Percentiles rank a stretch among this genome's conserved stretches.
These are phyloP conservation scores for Coprinopsis cinerea DNA, from an alignment of 768 basidiomycete species.

Conservation along the genomic window DNA sequence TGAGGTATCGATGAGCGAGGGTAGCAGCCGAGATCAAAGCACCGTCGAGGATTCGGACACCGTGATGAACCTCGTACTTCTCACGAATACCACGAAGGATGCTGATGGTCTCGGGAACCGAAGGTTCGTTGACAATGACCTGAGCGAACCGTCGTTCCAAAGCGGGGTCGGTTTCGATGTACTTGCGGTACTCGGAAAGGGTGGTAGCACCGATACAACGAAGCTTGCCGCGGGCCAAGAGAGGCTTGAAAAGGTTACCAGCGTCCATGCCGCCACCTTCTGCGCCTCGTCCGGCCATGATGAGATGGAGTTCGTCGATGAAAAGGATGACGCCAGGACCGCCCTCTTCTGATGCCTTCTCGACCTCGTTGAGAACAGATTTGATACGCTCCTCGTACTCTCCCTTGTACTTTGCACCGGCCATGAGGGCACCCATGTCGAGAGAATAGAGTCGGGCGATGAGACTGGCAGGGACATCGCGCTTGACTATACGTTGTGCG, in stretches of 20 bases:
- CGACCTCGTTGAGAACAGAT: constrained; percentile 85
- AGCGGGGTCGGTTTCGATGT: constrained; percentile 90
- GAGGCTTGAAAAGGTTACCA: constrained; percentile 86
- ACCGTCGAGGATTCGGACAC: constrained; percentile 82
- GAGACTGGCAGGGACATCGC: constrained; percentile 78
- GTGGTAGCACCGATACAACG: constrained; percentile 87
- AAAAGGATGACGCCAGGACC: constrained; percentile 84
- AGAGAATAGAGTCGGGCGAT: constrained; percentile 76
- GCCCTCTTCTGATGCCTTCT: constrained; percentile 74
- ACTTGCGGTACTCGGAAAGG: constrained; percentile 85
- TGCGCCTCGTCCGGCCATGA: constrained; percentile 83
- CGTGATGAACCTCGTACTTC: constrained; percentile 90
- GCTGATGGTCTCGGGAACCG: constrained; percentile 83
- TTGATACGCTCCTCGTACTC: constrained; percentile 98
- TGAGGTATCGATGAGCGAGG: constrained; percentile 90
- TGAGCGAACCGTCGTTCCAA: constrained; percentile 91
- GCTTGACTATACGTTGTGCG: constrained; percentile 90
- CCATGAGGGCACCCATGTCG: constrained; percentile 95
- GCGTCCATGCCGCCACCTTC: constrained; percentile 93
- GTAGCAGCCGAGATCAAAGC: constrained; percentile 87
- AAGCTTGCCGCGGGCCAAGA: constrained; percentile 79
- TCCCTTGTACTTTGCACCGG: constrained; percentile 86
- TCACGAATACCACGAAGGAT: constrained; percentile 93
- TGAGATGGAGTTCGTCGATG: constrained; percentile 90
- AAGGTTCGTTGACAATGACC: constrained; percentile 88